phyloP scores from a whole-genome alignment of 2,329 filamentous ascomycete genomes.

The Biscogniauxia sp. region DNA sequence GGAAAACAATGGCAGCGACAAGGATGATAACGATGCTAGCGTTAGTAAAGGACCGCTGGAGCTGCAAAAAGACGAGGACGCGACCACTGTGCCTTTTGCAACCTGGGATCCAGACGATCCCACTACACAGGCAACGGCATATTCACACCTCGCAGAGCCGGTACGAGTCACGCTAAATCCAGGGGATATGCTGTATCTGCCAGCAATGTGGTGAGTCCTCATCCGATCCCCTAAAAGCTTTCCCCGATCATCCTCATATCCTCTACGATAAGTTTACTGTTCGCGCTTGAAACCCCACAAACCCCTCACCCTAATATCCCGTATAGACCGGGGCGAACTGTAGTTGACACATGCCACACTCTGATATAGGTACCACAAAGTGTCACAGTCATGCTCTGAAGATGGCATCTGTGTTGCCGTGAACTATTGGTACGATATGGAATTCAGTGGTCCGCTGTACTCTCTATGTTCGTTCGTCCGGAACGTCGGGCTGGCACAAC shows the following conservation, averaged over 20 bases:
- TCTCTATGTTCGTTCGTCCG: conserved; percentile 57
- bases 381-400: conserved; percentile 65
- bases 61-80: conserved; percentile 35
- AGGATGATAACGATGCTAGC: conserved; percentile 15
- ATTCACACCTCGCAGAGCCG: conserved; percentile 59
- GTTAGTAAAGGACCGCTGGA: conserved; percentile 19
- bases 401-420: conserved; percentile 75
- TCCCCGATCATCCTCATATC: not conserved
- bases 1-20: not conserved
- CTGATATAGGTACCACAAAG: conserved; percentile 66
- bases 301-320: not conserved
- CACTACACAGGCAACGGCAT: conserved; percentile 47
- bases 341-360: not conserved
- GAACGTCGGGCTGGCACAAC: conserved; percentile 25
- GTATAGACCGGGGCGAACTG: conserved; percentile 21
- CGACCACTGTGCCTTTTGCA: conserved; percentile 58
- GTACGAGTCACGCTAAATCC: conserved; percentile 66
- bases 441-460: conserved; percentile 69
- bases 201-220: conserved; percentile 67
- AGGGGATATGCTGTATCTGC: conserved; percentile 80
- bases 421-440: conserved; percentile 88
- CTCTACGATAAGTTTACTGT: not conserved
- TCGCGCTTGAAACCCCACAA: not conserved
- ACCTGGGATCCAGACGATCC: conserved; percentile 72
- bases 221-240: not conserved